Evolutionary conservation across 768 basidiomycete genomes (phyloP).

Genomic region (Kockovaella imperatae): DNA sequence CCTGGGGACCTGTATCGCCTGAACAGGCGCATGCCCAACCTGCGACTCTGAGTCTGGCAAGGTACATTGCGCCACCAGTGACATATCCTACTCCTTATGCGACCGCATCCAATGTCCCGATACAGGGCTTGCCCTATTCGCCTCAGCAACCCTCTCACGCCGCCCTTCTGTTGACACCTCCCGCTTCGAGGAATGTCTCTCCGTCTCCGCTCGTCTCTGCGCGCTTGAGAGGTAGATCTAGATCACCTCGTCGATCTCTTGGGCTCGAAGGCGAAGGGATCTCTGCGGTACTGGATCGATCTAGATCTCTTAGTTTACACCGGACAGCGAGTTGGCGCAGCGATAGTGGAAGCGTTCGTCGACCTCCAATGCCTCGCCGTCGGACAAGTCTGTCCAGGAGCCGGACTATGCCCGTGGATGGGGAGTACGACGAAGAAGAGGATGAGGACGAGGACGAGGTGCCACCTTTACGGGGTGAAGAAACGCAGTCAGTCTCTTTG

Average conservation of each 20-base stretch:
- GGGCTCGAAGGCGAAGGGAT: slow-evolving; percentile 25
- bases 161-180: slow-evolving; percentile 30
- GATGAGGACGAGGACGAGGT: slow-evolving; percentile 11
- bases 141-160: slow-evolving; percentile 26
- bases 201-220: slow-evolving; percentile 12
- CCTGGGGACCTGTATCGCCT: neutral
- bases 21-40: slow-evolving; percentile 8
- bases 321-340: slow-evolving; percentile 1
- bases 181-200: slow-evolving; percentile 20
- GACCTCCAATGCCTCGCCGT: slow-evolving; percentile 8
- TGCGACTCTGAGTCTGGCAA: no score
- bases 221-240: slow-evolving; percentile 19
- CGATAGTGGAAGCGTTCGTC: no score
- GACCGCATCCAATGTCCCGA: neutral
- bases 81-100: neutral
- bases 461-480: neutral
- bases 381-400: slow-evolving; percentile 17
- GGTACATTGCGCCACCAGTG: no score
- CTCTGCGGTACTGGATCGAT: slow-evolving; percentile 12
- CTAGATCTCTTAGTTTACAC: slow-evolving; percentile 1
- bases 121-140: slow-evolving; percentile 13
- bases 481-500: no score
- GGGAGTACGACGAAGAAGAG: slow-evolving; percentile 17
- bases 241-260: slow-evolving; percentile 23
- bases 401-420: slow-evolving; percentile 3